Evolutionary conservation across 139 green algal species (phyloP), one percentile per base, ranked within the genome.

Genomic region (Volvox africanus): DNA sequence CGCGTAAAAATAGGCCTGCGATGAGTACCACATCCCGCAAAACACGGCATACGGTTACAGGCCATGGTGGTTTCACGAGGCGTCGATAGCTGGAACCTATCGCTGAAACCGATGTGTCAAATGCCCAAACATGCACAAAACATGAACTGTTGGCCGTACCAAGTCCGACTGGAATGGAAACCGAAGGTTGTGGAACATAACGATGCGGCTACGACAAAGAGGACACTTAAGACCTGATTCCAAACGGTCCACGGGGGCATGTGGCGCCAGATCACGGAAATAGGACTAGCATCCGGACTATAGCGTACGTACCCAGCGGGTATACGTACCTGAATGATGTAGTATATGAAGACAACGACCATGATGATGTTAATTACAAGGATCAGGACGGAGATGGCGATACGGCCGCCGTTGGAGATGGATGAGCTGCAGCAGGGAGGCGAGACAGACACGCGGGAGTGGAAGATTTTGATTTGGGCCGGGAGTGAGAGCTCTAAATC

Each of bases 321-420:
- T 30, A 30, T 28, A 37, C 13, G 1, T 37, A 81, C 84, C 84
- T 81, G 68, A 26, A 89, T 44, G 36, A 89, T 81, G 68, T 55
- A 89, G 68, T 55, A 68, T 0, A 89, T 19, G 26, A 81, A 81
- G 3, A 61, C 22, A 0, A 68, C 6, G 0, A 80, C 68, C 84
- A 89, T 89, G 61, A 61, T 13, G 28, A 82, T 55, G 69, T 82
- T 89, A 71, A 89, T 61, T n/a, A 73, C 44, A 1, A 82, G 69
- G 44, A 89, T 73, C 35, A 89, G 50, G n/a, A 89, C 5, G 20
- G 85, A 82, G 69, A 89, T 75, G 13, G 44, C 28, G 19, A 89
- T 24, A 1, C 61, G 81, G 16, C 61, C 61, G 30, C 61, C 61
- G 30, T 62, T 21, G 6, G 61, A 61, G 1, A 86, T 73, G 24